These are phyloP conservation scores for Hypoxylon sp. DNA, from an alignment of 2,329 filamentous ascomycete species.

Conservation along the genomic window DNA sequence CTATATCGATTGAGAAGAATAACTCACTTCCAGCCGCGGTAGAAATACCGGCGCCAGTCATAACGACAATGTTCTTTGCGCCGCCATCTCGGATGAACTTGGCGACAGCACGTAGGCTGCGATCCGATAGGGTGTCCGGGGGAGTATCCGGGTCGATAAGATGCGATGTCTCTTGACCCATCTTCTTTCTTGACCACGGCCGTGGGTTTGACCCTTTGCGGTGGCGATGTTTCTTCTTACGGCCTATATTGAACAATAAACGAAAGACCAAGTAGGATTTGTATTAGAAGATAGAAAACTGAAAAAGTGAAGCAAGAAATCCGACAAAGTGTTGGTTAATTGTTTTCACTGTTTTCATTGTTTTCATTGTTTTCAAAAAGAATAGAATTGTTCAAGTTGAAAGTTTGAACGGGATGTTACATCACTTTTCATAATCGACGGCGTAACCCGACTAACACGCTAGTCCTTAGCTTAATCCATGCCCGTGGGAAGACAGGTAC, in stretches of 20 bases:
- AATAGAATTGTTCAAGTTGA: conserved; percentile 3
- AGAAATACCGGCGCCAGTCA: conserved; percentile 92
- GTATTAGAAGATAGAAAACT: not conserved
- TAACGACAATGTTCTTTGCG: conserved; percentile 81
- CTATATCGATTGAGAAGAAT: not conserved
- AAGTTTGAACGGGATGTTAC: conserved; percentile 9
- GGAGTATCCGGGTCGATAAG: conserved; percentile 74
- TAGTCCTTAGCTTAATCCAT: conserved; percentile 12
- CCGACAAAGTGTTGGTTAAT: not conserved
- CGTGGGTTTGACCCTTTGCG: conserved; percentile 43
- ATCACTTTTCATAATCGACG: conserved; percentile 23
- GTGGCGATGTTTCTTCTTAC: conserved; percentile 49
- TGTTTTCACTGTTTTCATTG: not conserved
- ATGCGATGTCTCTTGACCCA: conserved; percentile 88
- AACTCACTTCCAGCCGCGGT: conserved; percentile 76
- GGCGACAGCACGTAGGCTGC: conserved; percentile 82
- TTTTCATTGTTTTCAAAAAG: not conserved
- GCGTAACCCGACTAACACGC: conserved; percentile 20
- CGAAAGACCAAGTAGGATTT: not conserved
- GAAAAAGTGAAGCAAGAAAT: not conserved
- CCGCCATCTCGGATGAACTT: conserved; percentile 81
- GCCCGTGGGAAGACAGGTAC: conserved; percentile 5
- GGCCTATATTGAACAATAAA: conserved; percentile 45
- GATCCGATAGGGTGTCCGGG: conserved; percentile 76
- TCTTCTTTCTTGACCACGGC: conserved; percentile 64